These are phyloP conservation scores for Metschnikowia colocasiae DNA, from an alignment of 805 yeast species.

Conservation along the genomic window DNA sequence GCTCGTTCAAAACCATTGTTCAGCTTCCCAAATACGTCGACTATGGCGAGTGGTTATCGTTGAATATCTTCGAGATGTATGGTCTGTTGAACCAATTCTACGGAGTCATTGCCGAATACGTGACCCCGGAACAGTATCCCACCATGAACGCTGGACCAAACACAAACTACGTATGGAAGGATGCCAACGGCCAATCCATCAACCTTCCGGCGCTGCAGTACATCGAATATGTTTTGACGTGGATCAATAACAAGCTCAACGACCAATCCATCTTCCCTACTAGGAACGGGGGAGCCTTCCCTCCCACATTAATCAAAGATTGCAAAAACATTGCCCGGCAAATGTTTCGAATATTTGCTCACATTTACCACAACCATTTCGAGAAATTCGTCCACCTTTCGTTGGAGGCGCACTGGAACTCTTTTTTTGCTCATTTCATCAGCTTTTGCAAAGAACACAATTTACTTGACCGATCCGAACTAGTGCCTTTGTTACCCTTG, in stretches of 20 bases:
- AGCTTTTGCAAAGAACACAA: conserved; percentile 83
- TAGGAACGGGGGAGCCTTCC: conserved; percentile 82
- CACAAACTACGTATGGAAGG: conserved; percentile 89
- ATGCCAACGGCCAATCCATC: conserved; percentile 68
- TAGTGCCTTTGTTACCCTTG: conserved; percentile 72
- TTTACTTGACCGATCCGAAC: conserved; percentile 72
- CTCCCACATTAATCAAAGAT: conserved; percentile 76
- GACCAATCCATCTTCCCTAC: conserved; percentile 93
- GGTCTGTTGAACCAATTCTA: conserved; percentile 83
- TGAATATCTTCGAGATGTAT: conserved; percentile 86
- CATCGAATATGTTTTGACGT: conserved; percentile 84
- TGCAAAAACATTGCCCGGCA: conserved; percentile 85
- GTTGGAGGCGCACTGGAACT: conserved; percentile 96
- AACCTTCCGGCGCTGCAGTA: conserved; percentile 90
- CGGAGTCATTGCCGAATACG: conserved; percentile 86
- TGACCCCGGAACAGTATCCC: conserved; percentile 84
- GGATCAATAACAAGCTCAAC: conserved; percentile 84
- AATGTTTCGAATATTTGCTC: conserved; percentile 94
- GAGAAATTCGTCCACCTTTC: conserved; percentile 90
- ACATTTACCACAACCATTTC: conserved; percentile 89
- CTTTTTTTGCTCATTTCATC: conserved; percentile 91
- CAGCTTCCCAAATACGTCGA: conserved; percentile 94
- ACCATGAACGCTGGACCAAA: conserved; percentile 96
- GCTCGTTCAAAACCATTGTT: conserved; percentile 93
- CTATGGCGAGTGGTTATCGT: conserved; percentile 91